Conservation (phyloP, 2,329 filamentous ascomycete species). For the Nemania abortiva region DNA sequence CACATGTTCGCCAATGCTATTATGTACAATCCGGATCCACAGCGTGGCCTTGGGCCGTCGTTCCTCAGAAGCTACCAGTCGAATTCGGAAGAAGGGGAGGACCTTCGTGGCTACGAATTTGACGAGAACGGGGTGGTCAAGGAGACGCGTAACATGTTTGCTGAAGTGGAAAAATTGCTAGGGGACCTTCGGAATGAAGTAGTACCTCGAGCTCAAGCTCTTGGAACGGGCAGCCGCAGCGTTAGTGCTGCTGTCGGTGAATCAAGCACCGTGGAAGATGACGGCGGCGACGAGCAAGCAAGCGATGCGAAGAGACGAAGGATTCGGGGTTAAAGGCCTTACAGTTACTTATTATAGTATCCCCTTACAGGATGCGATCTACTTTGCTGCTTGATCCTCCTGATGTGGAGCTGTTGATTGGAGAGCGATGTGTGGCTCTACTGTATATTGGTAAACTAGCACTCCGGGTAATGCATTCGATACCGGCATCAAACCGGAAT, state of each 20-base stretch:
- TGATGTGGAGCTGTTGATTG: background rate
- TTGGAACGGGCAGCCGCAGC: slow-evolving; percentile 49
- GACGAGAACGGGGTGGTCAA: slow-evolving; percentile 89
- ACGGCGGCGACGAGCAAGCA: slow-evolving; percentile 58
- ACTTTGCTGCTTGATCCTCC: slow-evolving; percentile 1
- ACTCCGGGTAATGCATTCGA: background rate
- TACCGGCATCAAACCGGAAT: background rate
- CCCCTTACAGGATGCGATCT: background rate
- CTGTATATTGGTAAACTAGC: slow-evolving; percentile 21
- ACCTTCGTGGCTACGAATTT: slow-evolving; percentile 69
- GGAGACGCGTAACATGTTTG: slow-evolving; percentile 89
- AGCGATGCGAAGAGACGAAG: slow-evolving; percentile 56
- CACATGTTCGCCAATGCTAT: slow-evolving; percentile 98
- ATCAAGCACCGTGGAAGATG: slow-evolving; percentile 61
- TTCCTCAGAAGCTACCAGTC: slow-evolving; percentile 62
- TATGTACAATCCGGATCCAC: slow-evolving; percentile 94
- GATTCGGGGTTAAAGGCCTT: slow-evolving; percentile 46
- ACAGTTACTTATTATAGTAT: background rate
- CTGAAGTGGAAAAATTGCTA: slow-evolving; percentile 84
- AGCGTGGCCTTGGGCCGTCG: slow-evolving; percentile 74
- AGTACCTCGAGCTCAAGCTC: slow-evolving; percentile 58
- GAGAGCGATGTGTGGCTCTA: slow-evolving; percentile 2
- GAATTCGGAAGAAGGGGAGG: slow-evolving; percentile 55
- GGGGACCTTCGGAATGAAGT: slow-evolving; percentile 80
- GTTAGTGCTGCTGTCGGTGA: slow-evolving; percentile 56